These are phyloP conservation scores for Rhizopus delemar DNA, from an alignment of 371 early-diverging fungal species.

Conservation along the genomic window DNA sequence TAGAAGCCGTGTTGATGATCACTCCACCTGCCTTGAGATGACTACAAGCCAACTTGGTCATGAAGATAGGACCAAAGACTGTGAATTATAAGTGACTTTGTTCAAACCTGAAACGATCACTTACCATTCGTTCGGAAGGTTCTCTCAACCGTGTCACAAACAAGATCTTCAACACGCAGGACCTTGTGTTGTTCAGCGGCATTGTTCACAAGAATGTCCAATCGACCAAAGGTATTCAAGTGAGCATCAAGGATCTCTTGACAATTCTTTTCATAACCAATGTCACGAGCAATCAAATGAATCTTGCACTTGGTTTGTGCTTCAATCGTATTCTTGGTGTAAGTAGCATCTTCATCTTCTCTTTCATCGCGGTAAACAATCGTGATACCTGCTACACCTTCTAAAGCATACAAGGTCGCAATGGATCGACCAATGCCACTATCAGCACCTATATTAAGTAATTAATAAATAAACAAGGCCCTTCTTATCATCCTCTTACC, in stretches of 20 bases:
- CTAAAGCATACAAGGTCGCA: conserved; percentile 49
- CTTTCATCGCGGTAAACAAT: conserved; percentile 54
- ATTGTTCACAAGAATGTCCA: conserved; percentile 67
- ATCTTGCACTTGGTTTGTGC: conserved; percentile 44
- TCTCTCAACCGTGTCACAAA: conserved; percentile 37
- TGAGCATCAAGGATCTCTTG: conserved; percentile 47
- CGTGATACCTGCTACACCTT: conserved; percentile 50
- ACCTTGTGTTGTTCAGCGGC: conserved; percentile 62
- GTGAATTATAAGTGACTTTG: background rate
- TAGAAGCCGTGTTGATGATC: conserved; percentile 61
- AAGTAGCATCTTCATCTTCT: conserved; percentile 50
- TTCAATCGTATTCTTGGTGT: conserved; percentile 49
- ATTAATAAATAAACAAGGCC: no score
- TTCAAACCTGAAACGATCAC: background rate
- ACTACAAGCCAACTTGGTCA: conserved; percentile 53
- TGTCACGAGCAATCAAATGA: conserved; percentile 48
- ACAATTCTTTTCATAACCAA: conserved; percentile 48
- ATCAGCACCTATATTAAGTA: conserved; percentile 40
- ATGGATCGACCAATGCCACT: conserved; percentile 52
- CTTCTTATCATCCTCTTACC: conserved; percentile 16
- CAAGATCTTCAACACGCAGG: conserved; percentile 39
- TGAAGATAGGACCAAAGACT: conserved; percentile 59
- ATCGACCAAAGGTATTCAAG: conserved; percentile 46
- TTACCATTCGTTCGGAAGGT: conserved; percentile 57
- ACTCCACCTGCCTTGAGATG: conserved; percentile 51